Evolutionary conservation across 768 basidiomycete species (phyloP), one percentile per base, ranked within the genome.

Genomic region (Kwoniella dejecticola): DNA sequence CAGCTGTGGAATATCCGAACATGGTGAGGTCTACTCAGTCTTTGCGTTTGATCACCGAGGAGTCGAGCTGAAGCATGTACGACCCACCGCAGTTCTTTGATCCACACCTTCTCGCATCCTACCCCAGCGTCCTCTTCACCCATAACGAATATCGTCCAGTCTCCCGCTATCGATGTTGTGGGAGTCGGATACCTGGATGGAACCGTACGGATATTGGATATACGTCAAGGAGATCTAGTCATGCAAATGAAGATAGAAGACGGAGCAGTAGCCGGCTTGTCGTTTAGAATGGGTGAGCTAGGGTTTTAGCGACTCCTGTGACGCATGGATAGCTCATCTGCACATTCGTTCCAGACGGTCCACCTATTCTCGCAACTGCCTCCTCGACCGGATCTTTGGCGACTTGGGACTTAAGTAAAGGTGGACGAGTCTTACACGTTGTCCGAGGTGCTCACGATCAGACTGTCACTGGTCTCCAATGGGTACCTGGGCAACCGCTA

Each of bases 1-100:
- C 90, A 96, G 62, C 79, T 99, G n/a, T 98, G 92, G 92, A 99
- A 98, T 78, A 86, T 91, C 64, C 84, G 87, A 7, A 88, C 92
- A 11, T 84, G 85, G 91, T 91, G 59, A 66, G 87, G 79, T 4
- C 27, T 21, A 30, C 13, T 15, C 69, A 17, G 60, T 21, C 19
- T 19, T 31, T 29, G 12, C 42, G 10, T 11, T 54, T 29, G 40
- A 23, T 36, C 29, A 42, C 33, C 13, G 33, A 10, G 27, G 17
- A 38, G 41, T 8, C 41, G 6, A 42, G 19, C 41, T 12, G n/a
- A 17, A 1, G n/a, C n/a, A n/a, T n/a, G n/a, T n/a, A n/a, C n/a
- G n/a, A 38, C 6, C 30, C 7, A 27, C 27, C 17, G 42, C 68
- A 96, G 92, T 72, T 84, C 86, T 0, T 87, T 89, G 73, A 89